Evolutionary conservation across 495 filamentous ascomycete species (phyloP), one percentile per base, ranked within the genome.

Genomic region (Aspergillus steynii): DNA sequence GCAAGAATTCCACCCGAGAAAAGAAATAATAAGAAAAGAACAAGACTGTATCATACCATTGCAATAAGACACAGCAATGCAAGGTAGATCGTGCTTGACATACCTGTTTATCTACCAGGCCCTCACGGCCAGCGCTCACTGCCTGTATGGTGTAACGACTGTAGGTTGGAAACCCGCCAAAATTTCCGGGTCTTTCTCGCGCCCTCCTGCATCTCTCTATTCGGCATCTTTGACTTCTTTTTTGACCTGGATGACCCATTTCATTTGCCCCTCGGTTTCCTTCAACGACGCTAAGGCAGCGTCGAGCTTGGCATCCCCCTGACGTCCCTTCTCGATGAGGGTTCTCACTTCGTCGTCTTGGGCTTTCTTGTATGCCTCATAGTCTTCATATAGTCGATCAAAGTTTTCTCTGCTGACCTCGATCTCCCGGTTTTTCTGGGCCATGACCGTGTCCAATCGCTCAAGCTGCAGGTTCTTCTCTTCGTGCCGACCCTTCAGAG

Each of bases 401-500:
- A 91, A 90, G 34, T 83, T 79, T 37, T 80, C 75, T 61, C 77
- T 71, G 47, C 87, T 74, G 51, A 81, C 76, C 46, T 83, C 80
- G n/a, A 89, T 79, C 59, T 89, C 87, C 45, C 80, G 82, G 54
- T 86, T 82, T 73, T 90, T 87, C 71, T 92, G 87, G 55, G 90
- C 87, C 65, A 85, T 84, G 32, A 92, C 71, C 53, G 83, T 79
- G 53, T 88, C 80, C 34, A 92, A 74, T 61, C 83, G 81, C 50
- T 85, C 83, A 50, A 89, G 78, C 61, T 90, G 86, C 61, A 76
- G 76, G 63, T 69, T 67, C 58, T 83, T 81, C 14, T 68, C 70
- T 29, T 76, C 72, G 26, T 79, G 75, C 15, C 74, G 72, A 5
- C 69, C 64, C 25, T 75, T 71, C 31, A 88, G 63, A 4, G 67